Percentiles rank a stretch among this genome's conserved stretches.
These are phyloP conservation scores for Colletotrichum destructivum DNA, from an alignment of 2,329 filamentous ascomycete genomes.

Conservation along the genomic window DNA sequence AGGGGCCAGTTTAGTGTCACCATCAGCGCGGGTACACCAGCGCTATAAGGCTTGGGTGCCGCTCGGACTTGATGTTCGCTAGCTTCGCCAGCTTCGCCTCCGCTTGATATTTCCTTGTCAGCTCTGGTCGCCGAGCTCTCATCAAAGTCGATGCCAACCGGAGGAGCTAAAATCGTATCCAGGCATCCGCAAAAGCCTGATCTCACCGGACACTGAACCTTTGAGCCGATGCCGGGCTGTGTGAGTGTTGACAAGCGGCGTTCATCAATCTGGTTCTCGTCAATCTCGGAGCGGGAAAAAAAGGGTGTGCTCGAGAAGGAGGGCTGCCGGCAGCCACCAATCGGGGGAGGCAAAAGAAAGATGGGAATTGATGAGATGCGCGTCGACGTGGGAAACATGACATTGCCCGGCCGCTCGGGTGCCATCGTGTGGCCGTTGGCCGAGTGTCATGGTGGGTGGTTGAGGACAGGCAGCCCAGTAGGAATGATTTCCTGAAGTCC, in stretches of 20 bases:
- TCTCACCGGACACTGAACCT: not conserved
- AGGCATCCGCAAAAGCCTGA: not conserved
- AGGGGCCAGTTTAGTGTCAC: not conserved
- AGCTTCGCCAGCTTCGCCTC: not conserved
- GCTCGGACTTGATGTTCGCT: not conserved
- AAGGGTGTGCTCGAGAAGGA: conserved; percentile 12
- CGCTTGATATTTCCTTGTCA: no score
- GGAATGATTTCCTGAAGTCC: not conserved
- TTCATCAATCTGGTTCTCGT: not conserved
- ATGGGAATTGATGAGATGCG: not conserved
- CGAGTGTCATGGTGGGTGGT: not conserved
- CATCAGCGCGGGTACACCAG: not conserved
- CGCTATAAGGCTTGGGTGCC: conserved; percentile 15
- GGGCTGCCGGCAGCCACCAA: conserved; percentile 19
- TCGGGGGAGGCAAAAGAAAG: not conserved
- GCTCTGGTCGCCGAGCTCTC: not conserved
- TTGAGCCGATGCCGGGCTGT: not conserved
- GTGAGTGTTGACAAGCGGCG: not conserved
- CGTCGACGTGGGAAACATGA: not conserved
- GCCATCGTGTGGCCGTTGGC: not conserved
- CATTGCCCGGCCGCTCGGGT: conserved; percentile 1
- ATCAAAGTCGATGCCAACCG: not conserved
- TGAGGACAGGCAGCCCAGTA: not conserved
- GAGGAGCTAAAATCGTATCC: not conserved
- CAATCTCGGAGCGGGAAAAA: conserved; percentile 1